These are phyloP conservation scores for Trichoderma arundinaceum DNA, from an alignment of 2,329 filamentous ascomycete genomes.

Conservation along the genomic window DNA sequence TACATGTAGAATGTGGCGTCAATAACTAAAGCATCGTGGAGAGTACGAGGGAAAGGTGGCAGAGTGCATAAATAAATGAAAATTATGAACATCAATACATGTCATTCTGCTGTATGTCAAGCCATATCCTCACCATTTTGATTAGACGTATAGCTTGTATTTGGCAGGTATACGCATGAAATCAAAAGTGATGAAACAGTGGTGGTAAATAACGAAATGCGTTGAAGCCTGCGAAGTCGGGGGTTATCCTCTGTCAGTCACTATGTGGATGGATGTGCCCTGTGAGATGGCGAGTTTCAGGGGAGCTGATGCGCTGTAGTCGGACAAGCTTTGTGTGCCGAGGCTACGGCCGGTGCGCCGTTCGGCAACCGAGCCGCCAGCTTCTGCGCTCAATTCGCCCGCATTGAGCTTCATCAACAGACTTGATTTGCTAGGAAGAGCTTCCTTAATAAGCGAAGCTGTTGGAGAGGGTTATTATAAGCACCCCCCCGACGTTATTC, in stretches of 20 bases:
- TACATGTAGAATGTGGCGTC: neutral
- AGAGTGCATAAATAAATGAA: neutral
- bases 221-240: constrained; percentile 13
- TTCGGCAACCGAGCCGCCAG: constrained; percentile 11
- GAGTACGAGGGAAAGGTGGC: neutral
- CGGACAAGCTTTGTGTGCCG: constrained; percentile 4
- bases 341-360: constrained; percentile 19
- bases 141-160: too few relatives aligned
- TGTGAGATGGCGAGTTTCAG: neutral
- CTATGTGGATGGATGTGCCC: neutral
- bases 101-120: too few relatives aligned
- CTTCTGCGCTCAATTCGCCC: neutral
- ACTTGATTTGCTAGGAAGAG: neutral
- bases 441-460: too few relatives aligned
- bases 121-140: too few relatives aligned
- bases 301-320: neutral
- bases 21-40: neutral
- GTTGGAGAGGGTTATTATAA: too few relatives aligned
- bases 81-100: neutral
- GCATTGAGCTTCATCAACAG: neutral
- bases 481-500: too few relatives aligned
- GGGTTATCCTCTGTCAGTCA: neutral
- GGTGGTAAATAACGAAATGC: neutral
- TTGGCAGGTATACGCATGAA: neutral
- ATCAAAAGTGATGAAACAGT: neutral